These are phyloP conservation scores for Trypanosoma mega DNA, from an alignment of 208 protist species.

Conservation along the genomic window DNA sequence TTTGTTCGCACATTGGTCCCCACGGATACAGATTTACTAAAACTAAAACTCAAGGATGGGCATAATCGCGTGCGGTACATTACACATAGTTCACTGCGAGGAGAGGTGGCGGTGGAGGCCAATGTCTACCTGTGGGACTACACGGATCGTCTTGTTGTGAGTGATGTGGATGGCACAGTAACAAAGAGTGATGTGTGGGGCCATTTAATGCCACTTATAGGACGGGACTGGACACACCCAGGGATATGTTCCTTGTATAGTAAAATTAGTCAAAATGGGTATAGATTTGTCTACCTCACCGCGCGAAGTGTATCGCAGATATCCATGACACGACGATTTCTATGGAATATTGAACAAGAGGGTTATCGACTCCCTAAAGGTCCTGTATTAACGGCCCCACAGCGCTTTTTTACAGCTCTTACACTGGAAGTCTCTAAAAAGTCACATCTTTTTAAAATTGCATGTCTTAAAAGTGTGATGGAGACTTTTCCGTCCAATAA, in stretches of 20 bases:
- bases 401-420: constrained; percentile 84
- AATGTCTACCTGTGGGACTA: constrained; percentile 94
- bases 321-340: constrained; percentile 75
- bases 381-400: constrained; percentile 88
- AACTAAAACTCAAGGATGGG: constrained; percentile 86
- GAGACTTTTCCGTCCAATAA: constrained; percentile 68
- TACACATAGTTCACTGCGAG: constrained; percentile 70
- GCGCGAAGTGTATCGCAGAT: constrained; percentile 89
- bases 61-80: constrained; percentile 92
- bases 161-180: constrained; percentile 98
- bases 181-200: constrained; percentile 97
- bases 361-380: constrained; percentile 70
- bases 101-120: constrained; percentile 72
- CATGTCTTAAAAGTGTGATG: constrained; percentile 65
- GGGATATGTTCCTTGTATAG: constrained; percentile 93
- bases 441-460: constrained; percentile 92
- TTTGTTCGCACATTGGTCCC: constrained; percentile 81
- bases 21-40: constrained; percentile 83
- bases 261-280: constrained; percentile 94
- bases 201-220: constrained; percentile 92
- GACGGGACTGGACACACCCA: constrained; percentile 95
- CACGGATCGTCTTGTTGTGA: constrained; percentile 94
- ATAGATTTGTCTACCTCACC: constrained; percentile 93
- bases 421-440: constrained; percentile 89
- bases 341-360: constrained; percentile 84